These are phyloP conservation scores for Pholiota molesta DNA, from an alignment of 768 basidiomycete species.

Conservation along the genomic window DNA sequence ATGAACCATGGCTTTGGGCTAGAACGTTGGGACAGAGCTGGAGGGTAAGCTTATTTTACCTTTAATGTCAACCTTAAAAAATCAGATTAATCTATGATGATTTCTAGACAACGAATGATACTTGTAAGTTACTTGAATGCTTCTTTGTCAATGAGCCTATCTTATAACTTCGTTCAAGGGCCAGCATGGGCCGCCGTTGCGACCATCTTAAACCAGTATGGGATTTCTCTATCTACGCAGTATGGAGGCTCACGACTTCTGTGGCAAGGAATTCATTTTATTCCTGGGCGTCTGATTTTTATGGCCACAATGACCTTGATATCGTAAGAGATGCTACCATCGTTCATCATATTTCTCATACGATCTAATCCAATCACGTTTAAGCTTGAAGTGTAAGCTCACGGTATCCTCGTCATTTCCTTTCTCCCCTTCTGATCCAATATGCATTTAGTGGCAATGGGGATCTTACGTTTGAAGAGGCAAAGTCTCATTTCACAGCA, in stretches of 20 bases:
- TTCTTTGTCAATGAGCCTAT: background rate
- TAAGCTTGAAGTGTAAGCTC: constrained; percentile 59
- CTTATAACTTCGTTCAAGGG: constrained; percentile 25
- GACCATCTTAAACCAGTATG: constrained; percentile 57
- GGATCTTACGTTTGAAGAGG: constrained; percentile 60
- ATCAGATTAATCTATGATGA: background rate
- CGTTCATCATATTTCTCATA: constrained; percentile 1
- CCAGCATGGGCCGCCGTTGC: constrained; percentile 52
- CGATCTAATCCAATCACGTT: constrained; percentile 5
- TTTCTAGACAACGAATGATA: constrained; percentile 52
- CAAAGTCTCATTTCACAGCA: constrained; percentile 71
- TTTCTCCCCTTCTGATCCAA: background rate
- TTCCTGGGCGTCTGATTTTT: constrained; percentile 65
- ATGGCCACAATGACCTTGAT: constrained; percentile 71
- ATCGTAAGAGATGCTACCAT: constrained; percentile 43
- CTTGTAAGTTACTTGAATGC: constrained; percentile 17
- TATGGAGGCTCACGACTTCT: background rate
- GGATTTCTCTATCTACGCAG: background rate
- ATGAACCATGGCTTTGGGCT: constrained; percentile 70
- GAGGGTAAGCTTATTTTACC: constrained; percentile 45
- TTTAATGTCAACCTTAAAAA: background rate
- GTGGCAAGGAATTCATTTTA: constrained; percentile 61
- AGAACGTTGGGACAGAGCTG: constrained; percentile 62
- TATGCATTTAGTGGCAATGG: constrained; percentile 56
- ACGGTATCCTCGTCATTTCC: background rate